Evolutionary conservation across 2,329 filamentous ascomycete genomes (phyloP).

Genomic region (Penicillium janthinellum): DNA sequence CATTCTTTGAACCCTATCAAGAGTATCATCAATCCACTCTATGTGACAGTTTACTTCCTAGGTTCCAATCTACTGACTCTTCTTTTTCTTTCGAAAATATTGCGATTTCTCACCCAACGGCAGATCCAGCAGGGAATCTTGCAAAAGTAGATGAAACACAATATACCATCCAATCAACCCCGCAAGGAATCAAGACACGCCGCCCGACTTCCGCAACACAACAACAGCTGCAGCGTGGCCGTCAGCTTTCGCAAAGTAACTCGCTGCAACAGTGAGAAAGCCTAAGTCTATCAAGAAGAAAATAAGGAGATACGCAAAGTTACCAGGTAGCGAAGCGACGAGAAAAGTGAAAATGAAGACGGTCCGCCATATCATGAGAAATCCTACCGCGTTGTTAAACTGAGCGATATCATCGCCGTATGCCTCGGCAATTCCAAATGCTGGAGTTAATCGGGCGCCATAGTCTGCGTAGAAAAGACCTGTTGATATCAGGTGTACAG

Average conservation of each 20-base stretch:
- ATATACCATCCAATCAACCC: constrained; percentile 53
- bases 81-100: constrained; percentile 40
- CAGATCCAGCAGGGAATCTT: constrained; percentile 42
- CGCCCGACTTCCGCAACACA: constrained; percentile 49
- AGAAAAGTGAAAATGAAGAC: constrained; percentile 52
- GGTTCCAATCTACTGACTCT: constrained; percentile 6
- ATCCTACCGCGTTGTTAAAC: constrained; percentile 54
- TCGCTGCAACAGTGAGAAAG: constrained; percentile 48
- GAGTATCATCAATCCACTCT: too few species aligned
- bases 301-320: constrained; percentile 53
- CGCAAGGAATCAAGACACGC: constrained; percentile 51
- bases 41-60: too few species aligned
- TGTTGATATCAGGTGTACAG: constrained; percentile 7
- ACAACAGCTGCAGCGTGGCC: constrained; percentile 37
- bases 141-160: constrained; percentile 46
- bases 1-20: not conserved
- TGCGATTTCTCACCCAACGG: constrained; percentile 48
- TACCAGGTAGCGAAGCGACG: constrained; percentile 48
- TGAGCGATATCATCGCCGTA: constrained; percentile 47
- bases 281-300: constrained; percentile 52
- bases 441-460: constrained; percentile 51
- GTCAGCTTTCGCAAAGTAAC: constrained; percentile 52
- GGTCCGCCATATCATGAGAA: constrained; percentile 54
- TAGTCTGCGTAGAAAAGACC: constrained; percentile 55
- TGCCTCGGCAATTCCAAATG: constrained; percentile 49